These are phyloP conservation scores for Lathyrus aphaca DNA, from an alignment of 306 rosid genomes.

Conservation along the genomic window DNA sequence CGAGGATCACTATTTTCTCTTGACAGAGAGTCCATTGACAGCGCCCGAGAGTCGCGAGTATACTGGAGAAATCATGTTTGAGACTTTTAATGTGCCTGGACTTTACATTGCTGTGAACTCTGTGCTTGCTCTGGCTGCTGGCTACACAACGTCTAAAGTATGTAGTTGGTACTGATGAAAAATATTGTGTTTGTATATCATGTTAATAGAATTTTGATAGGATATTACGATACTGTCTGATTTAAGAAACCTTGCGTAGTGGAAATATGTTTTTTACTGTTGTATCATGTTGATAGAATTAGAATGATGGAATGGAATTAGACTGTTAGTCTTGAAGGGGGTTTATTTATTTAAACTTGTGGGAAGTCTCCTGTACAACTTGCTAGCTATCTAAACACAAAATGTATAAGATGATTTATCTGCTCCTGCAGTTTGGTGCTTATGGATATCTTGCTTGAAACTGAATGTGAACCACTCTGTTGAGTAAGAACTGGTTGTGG, in stretches of 20 bases:
- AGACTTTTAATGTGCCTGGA: constrained; percentile 98
- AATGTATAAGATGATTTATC: not conserved
- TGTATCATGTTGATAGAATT: constrained; percentile 26
- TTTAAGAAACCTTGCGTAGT: not conserved
- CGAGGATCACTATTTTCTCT: constrained; percentile 93
- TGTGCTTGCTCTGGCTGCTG: constrained; percentile 99
- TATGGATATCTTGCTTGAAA: constrained; percentile 28
- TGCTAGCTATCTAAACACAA: constrained; percentile 16
- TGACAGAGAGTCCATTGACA: constrained; percentile 94
- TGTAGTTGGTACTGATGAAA: constrained; percentile 52
- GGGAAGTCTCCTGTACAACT: constrained; percentile 7
- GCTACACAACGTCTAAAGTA: constrained; percentile 98
- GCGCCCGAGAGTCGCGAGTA: constrained; percentile 98
- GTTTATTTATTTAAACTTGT: constrained; percentile 13
- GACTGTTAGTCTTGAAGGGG: constrained; percentile 30
- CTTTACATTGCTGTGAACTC: constrained; percentile 96
- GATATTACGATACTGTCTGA: constrained; percentile 1
- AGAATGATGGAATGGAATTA: constrained; percentile 37
- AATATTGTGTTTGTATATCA: not conserved
- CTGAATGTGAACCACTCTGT: not conserved
- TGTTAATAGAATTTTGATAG: constrained; percentile 15
- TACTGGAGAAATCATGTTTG: constrained; percentile 97
- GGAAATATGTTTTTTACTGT: not conserved
- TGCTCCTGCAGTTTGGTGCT: constrained; percentile 17
- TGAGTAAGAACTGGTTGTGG: constrained; percentile 15